Evolutionary conservation across 768 basidiomycete genomes (phyloP).

Genomic region (Clavulina sp.): DNA sequence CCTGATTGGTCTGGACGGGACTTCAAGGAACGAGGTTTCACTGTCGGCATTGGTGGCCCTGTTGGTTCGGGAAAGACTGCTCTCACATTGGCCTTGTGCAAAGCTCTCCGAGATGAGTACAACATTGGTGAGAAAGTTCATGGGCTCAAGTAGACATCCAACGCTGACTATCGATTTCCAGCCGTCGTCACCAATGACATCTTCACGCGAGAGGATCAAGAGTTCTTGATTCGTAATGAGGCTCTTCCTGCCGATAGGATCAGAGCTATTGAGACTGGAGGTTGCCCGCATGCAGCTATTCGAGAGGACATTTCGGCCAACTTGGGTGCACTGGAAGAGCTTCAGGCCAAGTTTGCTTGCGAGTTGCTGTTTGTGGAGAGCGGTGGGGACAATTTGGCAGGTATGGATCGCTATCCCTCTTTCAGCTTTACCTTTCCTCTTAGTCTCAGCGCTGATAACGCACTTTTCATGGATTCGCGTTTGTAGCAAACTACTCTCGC

Average conservation of each 20-base stretch:
- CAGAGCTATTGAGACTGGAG: constrained; percentile 92
- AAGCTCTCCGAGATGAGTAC: constrained; percentile 57
- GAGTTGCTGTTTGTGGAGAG: constrained; percentile 90
- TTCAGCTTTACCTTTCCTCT: neutral
- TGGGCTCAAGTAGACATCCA: neutral
- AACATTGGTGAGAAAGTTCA: constrained; percentile 58
- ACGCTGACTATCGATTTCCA: constrained; percentile 16
- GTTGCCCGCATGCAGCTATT: constrained; percentile 96
- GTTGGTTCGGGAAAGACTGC: constrained; percentile 99
- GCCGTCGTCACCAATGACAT: constrained; percentile 99
- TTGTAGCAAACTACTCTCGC: constrained; percentile 72
- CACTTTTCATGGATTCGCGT: too few relatives aligned
- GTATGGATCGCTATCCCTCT: constrained; percentile 12
- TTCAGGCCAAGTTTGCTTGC: constrained; percentile 80
- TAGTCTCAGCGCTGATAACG: neutral
- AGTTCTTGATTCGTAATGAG: constrained; percentile 85
- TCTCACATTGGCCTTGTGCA: constrained; percentile 76
- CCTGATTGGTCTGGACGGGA: constrained; percentile 73
- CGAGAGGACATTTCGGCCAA: constrained; percentile 97
- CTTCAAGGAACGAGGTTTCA: constrained; percentile 88
- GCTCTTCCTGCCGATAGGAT: constrained; percentile 76
- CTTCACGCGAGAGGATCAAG: constrained; percentile 94
- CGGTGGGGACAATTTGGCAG: constrained; percentile 88
- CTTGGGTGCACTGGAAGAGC: constrained; percentile 83
- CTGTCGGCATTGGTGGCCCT: constrained; percentile 94